Evolutionary conservation across 192 early-diverging fungal genomes (phyloP).

Genomic region (Rhizophagus clarus): DNA sequence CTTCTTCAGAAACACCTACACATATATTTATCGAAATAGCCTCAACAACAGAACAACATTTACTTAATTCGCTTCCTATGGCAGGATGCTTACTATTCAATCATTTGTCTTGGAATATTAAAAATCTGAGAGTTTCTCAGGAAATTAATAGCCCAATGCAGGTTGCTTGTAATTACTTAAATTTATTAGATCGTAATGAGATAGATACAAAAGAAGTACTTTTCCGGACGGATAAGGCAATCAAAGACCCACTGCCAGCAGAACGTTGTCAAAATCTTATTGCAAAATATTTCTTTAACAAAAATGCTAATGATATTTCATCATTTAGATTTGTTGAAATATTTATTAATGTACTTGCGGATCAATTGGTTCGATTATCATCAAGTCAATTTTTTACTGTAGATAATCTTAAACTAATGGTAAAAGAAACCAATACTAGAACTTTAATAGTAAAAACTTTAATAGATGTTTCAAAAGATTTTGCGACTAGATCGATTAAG

Average conservation of each 20-base stretch:
- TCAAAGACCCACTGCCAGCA: neutral
- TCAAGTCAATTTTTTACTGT: conserved; percentile 30
- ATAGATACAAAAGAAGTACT: conserved; percentile 25
- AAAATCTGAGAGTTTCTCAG: conserved; percentile 16
- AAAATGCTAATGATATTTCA: neutral
- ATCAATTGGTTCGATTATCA: conserved; percentile 36
- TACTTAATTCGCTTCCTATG: conserved; percentile 25
- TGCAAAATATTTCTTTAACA: conserved; percentile 28
- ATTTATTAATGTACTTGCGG: conserved; percentile 33
- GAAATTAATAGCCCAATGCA: conserved; percentile 30
- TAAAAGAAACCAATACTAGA: conserved; percentile 16
- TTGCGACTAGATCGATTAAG: conserved; percentile 9
- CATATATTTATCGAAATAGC: conserved; percentile 30
- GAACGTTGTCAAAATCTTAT: conserved; percentile 18
- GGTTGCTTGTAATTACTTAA: conserved; percentile 23
- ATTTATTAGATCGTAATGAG: neutral
- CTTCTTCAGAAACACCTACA: neutral
- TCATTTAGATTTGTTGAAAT: conserved; percentile 35
- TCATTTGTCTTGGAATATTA: conserved; percentile 27
- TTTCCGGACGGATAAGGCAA: neutral
- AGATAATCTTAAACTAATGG: conserved; percentile 30
- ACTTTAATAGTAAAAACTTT: conserved; percentile 23
- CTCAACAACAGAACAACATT: conserved; percentile 27
- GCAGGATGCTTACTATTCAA: neutral
- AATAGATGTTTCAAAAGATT: conserved; percentile 17